Base-by-base conservation (phyloP, 441 rosid species). In the Euphorbia celastroides region DNA sequence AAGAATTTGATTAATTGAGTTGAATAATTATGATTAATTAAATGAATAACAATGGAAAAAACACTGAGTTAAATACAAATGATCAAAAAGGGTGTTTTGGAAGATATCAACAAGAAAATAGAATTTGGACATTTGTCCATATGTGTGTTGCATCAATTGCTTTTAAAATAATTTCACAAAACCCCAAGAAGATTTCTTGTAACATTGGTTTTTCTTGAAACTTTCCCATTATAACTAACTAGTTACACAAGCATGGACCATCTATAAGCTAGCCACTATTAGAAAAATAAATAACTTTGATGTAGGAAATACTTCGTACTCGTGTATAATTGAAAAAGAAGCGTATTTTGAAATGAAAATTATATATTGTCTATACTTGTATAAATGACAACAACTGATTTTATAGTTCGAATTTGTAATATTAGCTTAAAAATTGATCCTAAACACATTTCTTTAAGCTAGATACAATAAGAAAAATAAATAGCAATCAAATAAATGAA, bases 11-110 rank as follows among this genome's bases (percentile, higher is more conserved):
- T 38, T 38, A 38, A 38, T 38, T 38, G 44, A 38, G 12, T 4
- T 38, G 12, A 38, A 38, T 14, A 38, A 38, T 7, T 38, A 4
- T 38, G 1, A 38, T 38, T 38, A 38, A 9, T 38, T 9, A 9
- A 14, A 38, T 38, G 44, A 9, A 3, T 44, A 16, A 31, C 17
- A 23, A 13, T 30, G 48, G n/a, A n/a, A 9, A 13, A 51, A 51
- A 19, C 10, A 20, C 13, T 1, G 26, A 6, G 23, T 51, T 51
- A 2, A 19, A 19, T 51, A 20, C 51, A 67, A 57, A 63, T 64
- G 51, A n/a, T n/a, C n/a, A 59, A 79, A 84, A 78, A 78, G 80
- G 71, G 44, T 67, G 71, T 71, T 79, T 79, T 82, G 86, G 85
- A 82, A 73, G 70, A 79, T 78, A 71, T 79, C 78, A 68, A 66